Evolutionary conservation across 2,329 filamentous ascomycete genomes (phyloP).

Genomic region (Ambrosiella beaveri): DNA sequence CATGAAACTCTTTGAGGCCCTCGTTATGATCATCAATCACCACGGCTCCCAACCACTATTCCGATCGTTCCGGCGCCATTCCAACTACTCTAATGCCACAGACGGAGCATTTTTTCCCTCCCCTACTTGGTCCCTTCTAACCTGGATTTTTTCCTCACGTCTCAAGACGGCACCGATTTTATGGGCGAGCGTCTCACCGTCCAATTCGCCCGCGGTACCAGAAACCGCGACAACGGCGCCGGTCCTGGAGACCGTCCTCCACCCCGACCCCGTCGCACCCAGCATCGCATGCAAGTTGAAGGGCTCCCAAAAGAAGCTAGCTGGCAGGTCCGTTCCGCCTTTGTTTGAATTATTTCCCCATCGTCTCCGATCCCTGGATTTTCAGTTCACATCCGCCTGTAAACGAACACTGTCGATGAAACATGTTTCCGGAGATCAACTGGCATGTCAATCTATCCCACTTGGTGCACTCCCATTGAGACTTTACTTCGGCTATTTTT

Average conservation of each 20-base stretch:
- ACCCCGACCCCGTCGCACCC: slow-evolving; percentile 75
- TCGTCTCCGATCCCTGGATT: background rate
- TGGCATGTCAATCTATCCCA: background rate
- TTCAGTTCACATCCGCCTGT: background rate
- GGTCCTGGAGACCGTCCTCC: slow-evolving; percentile 38
- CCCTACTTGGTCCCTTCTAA: slow-evolving; percentile 7
- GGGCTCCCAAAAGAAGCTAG: slow-evolving; percentile 96
- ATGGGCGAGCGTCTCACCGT: slow-evolving; percentile 96
- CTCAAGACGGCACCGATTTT: slow-evolving; percentile 82
- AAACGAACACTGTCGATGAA: background rate
- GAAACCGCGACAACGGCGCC: slow-evolving; percentile 29
- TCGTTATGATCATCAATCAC: background rate
- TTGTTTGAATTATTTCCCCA: slow-evolving; percentile 15
- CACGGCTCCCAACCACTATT: background rate
- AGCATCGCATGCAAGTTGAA: slow-evolving; percentile 92
- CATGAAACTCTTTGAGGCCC: background rate
- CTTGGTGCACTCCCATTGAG: background rate
- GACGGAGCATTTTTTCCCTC: slow-evolving; percentile 1
- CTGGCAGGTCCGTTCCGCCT: slow-evolving; percentile 91
- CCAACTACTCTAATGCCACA: background rate
- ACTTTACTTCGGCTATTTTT: background rate
- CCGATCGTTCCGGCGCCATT: background rate
- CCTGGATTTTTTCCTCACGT: slow-evolving; percentile 1
- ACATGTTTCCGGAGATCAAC: no score
- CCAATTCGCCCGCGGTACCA: slow-evolving; percentile 85